Evolutionary conservation across 2,329 filamentous ascomycete species (phyloP), one percentile per base, ranked within the genome.

Genomic region (Pseudocercospora vitis): DNA sequence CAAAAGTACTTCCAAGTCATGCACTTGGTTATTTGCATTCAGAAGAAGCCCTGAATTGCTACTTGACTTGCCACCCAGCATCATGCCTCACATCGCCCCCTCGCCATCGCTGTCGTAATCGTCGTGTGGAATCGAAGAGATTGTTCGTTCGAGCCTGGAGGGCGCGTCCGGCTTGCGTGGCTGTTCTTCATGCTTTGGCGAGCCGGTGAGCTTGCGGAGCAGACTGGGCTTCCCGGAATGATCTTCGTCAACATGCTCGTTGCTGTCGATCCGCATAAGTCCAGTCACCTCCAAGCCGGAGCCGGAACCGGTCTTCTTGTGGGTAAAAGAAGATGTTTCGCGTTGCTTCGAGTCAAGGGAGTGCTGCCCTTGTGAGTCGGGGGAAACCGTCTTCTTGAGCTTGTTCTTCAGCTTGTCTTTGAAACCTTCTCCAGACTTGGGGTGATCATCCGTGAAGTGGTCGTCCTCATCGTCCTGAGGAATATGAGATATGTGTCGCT

Each of bases 31-130:
- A n/a, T n/a, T n/a, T n/a, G n/a, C n/a, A n/a, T n/a, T n/a, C n/a
- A n/a, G n/a, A n/a, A n/a, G n/a, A n/a, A n/a, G n/a, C n/a, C n/a
- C n/a, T n/a, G n/a, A n/a, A n/a, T n/a, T n/a, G n/a, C n/a, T n/a
- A n/a, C n/a, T n/a, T n/a, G n/a, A n/a, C n/a, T n/a, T n/a, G n/a
- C n/a, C n/a, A n/a, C n/a, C n/a, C n/a, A n/a, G n/a, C n/a, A n/a
- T n/a, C 26, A 29, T 6, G 11, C 11, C 26, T 29, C 26, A 29
- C 11, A 42, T 23, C 18, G 35, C 18, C 9, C 28, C n/a, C 19
- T 52, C 49, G 29, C 29, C 46, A 12, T 56, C 57, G 24, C 57
- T 59, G 23, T 59, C 57, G 23, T 56, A 56, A 29, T 56, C 57
- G 14, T 59, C 46, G n/a, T 40, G 35, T 14, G 53, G 57, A n/a